Base-by-base conservation (phyloP, 495 filamentous ascomycete genomes). In the Xylaria castorea region DNA sequence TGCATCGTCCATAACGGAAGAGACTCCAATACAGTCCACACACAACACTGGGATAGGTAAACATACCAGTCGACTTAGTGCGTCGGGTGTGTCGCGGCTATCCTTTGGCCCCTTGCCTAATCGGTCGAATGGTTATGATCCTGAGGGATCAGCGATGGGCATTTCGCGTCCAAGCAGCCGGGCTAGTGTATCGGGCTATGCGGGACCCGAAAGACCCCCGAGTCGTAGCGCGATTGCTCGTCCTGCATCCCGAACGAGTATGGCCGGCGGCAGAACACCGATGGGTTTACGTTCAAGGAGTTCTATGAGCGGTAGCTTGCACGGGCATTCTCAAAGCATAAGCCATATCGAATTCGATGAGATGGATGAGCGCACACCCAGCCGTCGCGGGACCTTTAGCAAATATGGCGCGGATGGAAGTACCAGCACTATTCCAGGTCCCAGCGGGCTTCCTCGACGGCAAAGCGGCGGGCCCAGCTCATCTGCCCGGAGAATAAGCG, bases 251-350 rank as follows among this genome's bases (percentile, higher is more conserved):
- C 87, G 85, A 12, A 75, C 83, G 5, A 85, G 83, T 60, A 66
- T 91, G 40, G 84, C 83, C 7, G 87, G 91, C 4, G 81, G 90
- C 18, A 88, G 92, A 44, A 94, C 93, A 4, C 90, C 92, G 11
- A 76, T 91, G 30, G 85, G 85, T 50, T 6, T 78, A 40, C 82
- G 90, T 34, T 89, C 91, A 12, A 81, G 89, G 62, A 89, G 87
- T 55, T 88, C 86, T 53, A 77, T 90, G 64, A 85, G 87, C 61
- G 88, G 87, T 22, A 89, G 87, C 74, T 79, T 85, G 5, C 86
- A 89, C 70, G 82, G 83, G 3, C 86, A 87, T 53, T 84, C 83
- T 16, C 85, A 86, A 62, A 80, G 81, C 77, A 82, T 84, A 34
- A 82, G 77, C 73, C 80, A 83, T 65, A 73, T 81, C 67, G 76